Base-by-base conservation (phyloP, 2,329 filamentous ascomycete genomes). In the Talaromyces sp. region DNA sequence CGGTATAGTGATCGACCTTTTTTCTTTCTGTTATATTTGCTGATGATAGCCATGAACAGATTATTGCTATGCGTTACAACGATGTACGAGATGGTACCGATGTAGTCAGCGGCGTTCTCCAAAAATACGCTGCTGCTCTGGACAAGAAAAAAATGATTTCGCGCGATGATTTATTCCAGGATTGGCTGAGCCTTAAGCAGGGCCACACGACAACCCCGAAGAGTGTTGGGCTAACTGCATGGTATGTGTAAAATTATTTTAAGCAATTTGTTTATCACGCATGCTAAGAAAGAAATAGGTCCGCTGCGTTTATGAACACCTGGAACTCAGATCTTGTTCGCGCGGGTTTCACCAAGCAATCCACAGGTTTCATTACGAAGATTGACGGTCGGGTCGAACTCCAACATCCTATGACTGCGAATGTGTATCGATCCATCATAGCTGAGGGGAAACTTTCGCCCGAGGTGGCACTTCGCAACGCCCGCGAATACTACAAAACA, bases 21-120 rank as follows among this genome's bases (percentile, higher is more conserved):
- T 27, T 27, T 6, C 27, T 27, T 27, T 6, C 27, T 27, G 27
- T 1, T 27, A 1, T 3, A 32, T 32, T 32, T 32, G 30, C 30
- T 32, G 2, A 9, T 32, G 30, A 32, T 32, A 32, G 30, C 9
- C 9, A 32, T 9, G 9, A 32, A 44, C 51, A 74, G 73, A 65
- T 76, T 51, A 74, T 77, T 33, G 74, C 75, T 0, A 73, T 77
- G 62, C 67, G 71, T 6, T 74, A 73, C 54, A 76, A 77, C 59
- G 75, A 76, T 58, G 65, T 69, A 32, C 69, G 68, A 0, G 62
- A 76, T 36, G 74, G 73, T 1, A 77, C 73, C 0, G 66, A 71
- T 22, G 58, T 71, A 9, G 63, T 71, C 28, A 65, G 68, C 0
- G 67, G 69, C 3, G 67, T 79, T 1, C 59, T 79, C n/a, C 47